These are phyloP conservation scores for Bryum argenteum DNA, from an alignment of 225 moss, liverwort and hornwort species.

Conservation along the genomic window DNA sequence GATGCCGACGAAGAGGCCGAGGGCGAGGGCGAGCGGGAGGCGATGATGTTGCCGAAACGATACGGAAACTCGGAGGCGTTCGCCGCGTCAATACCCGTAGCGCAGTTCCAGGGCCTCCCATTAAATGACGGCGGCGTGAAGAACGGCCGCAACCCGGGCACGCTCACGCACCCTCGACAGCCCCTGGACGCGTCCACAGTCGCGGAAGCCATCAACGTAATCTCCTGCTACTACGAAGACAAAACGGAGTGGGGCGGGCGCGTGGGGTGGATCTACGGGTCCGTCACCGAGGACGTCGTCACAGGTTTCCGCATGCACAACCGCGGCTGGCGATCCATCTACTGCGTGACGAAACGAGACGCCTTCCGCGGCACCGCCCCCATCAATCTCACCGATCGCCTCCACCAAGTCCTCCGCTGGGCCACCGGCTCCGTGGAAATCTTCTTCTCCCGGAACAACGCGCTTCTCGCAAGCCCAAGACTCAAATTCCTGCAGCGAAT, in stretches of 20 bases:
- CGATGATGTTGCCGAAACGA: conserved; percentile 67
- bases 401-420: conserved; percentile 93
- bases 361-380: conserved; percentile 92
- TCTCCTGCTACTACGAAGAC: conserved; percentile 90
- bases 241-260: conserved; percentile 94
- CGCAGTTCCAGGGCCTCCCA: conserved; percentile 75
- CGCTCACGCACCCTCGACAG: conserved; percentile 67
- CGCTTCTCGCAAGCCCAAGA: conserved; percentile 68
- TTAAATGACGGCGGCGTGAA: conserved; percentile 63
- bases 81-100: conserved; percentile 67
- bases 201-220: conserved; percentile 88
- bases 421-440: conserved; percentile 95
- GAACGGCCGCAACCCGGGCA: conserved; percentile 74
- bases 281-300: conserved; percentile 96
- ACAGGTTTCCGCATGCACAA: conserved; percentile 97
- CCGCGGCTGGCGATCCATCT: conserved; percentile 90
- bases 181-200: conserved; percentile 79
- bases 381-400: conserved; percentile 87
- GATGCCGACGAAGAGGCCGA: conserved; percentile 16
- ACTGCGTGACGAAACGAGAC: conserved; percentile 88
- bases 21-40: conserved; percentile 47
- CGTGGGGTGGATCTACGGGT: conserved; percentile 96
- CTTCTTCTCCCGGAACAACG: conserved; percentile 94
- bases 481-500: conserved; percentile 79
- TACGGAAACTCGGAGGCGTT: conserved; percentile 67